Conservation (phyloP, 176 grass and related monocot species). For the Ampelocalamus luodianensis region DNA sequence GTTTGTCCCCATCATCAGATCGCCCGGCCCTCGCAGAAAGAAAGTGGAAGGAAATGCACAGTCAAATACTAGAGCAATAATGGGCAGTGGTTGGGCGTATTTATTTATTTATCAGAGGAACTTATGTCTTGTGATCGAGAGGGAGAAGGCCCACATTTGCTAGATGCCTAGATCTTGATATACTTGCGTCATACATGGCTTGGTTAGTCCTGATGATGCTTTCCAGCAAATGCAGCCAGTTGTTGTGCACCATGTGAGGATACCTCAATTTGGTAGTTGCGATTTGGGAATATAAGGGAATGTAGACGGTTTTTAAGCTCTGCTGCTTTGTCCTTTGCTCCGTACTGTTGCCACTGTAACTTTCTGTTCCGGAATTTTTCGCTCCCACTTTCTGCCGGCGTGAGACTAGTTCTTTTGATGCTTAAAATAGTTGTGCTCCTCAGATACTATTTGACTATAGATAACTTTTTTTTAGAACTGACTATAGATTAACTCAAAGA, state of each 20-base stretch:
- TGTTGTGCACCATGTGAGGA: conserved; percentile 27
- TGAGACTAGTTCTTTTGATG: background rate
- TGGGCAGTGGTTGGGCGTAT: conserved; percentile 18
- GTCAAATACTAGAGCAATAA: background rate
- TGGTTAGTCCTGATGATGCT: background rate
- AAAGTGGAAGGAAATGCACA: background rate
- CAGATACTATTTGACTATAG: background rate
- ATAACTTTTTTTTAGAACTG: too few species aligned
- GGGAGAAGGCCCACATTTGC: background rate
- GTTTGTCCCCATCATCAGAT: conserved; percentile 16
- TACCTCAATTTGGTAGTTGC: background rate
- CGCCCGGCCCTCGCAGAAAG: background rate
- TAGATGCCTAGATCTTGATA: conserved; percentile 21
- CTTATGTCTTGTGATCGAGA: background rate
- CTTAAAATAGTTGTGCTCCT: background rate
- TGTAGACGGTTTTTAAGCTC: conserved; percentile 16
- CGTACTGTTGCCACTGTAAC: conserved; percentile 31
- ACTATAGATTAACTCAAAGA: background rate
- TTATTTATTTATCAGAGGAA: background rate
- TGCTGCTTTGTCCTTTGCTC: conserved; percentile 26
- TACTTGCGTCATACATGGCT: background rate
- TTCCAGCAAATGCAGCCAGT: conserved; percentile 10
- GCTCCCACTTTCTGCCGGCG: background rate
- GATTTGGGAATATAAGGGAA: conserved; percentile 13
- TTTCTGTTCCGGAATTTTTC: conserved; percentile 22